Evolutionary conservation across 352 stramenopile genomes (phyloP).

Genomic region (Globisporangium nunn): DNA sequence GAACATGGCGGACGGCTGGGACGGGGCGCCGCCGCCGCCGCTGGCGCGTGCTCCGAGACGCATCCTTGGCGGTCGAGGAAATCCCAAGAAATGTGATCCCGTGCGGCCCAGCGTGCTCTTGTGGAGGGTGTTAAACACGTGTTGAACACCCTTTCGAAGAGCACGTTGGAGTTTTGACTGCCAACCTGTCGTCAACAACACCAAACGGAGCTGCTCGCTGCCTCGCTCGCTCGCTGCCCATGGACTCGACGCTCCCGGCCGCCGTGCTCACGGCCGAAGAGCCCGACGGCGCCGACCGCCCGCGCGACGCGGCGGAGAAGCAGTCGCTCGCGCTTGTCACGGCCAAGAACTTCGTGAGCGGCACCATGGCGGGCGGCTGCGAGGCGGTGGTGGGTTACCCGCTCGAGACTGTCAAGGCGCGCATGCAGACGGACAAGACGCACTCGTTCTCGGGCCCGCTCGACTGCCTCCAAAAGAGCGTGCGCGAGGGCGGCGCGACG

Average conservation of each 20-base stretch:
- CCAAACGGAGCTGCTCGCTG: background rate
- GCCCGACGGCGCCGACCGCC: background rate
- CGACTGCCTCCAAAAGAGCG: conserved; percentile 50
- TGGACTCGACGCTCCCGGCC: conserved; percentile 14
- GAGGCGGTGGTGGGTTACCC: conserved; percentile 60
- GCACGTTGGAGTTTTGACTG: too few species aligned
- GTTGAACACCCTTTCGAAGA: background rate
- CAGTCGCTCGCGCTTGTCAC: conserved; percentile 45
- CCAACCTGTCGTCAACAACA: background rate
- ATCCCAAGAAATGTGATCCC: background rate
- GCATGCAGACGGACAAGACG: conserved; percentile 56
- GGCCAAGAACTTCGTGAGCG: conserved; percentile 57
- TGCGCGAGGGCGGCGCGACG: conserved; percentile 37
- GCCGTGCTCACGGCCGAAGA: conserved; percentile 5
- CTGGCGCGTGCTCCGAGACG: background rate
- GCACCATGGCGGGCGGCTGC: conserved; percentile 45
- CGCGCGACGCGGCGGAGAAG: conserved; percentile 1
- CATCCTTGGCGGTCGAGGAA: background rate
- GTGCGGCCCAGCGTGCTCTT: too few species aligned
- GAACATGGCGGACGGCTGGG: background rate
- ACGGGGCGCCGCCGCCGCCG: background rate
- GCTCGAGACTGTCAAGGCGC: conserved; percentile 61
- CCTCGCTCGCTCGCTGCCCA: conserved; percentile 1
- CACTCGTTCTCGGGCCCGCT: conserved; percentile 31
- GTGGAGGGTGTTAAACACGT: too few species aligned